Percentiles rank a stretch among this genome's conserved stretches.
These are phyloP conservation scores for Metarhizium guizhouense DNA, from an alignment of 2,329 filamentous ascomycete species.

Conservation along the genomic window DNA sequence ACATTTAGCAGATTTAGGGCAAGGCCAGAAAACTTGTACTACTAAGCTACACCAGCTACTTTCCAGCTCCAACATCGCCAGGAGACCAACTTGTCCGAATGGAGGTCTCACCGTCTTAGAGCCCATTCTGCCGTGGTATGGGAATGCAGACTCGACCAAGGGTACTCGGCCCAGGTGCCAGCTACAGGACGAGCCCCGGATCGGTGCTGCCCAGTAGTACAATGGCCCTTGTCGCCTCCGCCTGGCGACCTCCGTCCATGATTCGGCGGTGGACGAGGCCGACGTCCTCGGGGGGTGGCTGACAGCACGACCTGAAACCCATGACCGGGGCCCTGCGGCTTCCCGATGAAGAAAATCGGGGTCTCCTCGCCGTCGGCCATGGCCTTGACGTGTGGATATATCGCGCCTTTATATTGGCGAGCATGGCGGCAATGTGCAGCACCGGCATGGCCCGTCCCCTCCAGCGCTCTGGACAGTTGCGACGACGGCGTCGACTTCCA, in stretches of 20 bases:
- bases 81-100: too few relatives aligned
- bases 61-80: too few relatives aligned
- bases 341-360: too few relatives aligned
- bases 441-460: background rate
- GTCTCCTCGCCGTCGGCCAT: background rate
- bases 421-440: background rate
- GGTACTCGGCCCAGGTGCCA: too few relatives aligned
- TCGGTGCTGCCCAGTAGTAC: background rate
- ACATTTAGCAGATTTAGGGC: too few relatives aligned
- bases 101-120: too few relatives aligned
- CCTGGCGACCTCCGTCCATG: background rate
- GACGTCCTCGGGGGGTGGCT: background rate
- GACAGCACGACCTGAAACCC: background rate
- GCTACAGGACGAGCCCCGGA: too few relatives aligned
- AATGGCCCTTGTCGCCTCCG: background rate
- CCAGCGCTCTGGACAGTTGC: background rate
- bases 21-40: too few relatives aligned
- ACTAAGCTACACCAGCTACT: too few relatives aligned
- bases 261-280: background rate
- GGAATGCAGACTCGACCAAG: background rate
- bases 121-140: background rate
- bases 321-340: background rate
- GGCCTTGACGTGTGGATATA: background rate
- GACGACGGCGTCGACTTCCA: background rate
- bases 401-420: background rate